Evolutionary conservation across 441 rosid genomes (phyloP).

Genomic region (California macrophylla): DNA sequence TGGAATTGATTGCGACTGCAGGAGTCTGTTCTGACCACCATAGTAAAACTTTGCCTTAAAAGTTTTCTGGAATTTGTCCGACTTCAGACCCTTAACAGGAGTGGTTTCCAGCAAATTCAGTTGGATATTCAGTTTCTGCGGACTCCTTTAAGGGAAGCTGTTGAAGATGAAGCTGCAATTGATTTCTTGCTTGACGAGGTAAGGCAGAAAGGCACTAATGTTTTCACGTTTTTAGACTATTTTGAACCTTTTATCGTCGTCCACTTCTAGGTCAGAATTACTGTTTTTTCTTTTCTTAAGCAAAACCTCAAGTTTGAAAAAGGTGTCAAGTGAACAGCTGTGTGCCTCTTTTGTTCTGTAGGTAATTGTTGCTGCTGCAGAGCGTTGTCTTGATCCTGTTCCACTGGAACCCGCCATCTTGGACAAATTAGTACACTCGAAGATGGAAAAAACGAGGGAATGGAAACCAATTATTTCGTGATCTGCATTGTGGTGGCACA

Average conservation of each 20-base stretch:
- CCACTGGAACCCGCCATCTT: constrained; percentile 86
- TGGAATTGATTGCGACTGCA: constrained; percentile 28
- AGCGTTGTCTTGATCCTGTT: constrained; percentile 83
- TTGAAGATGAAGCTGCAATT: constrained; percentile 75
- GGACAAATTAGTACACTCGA: constrained; percentile 89
- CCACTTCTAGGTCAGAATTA: too few relatives aligned
- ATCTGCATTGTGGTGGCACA: neutral
- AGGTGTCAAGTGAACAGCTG: neutral
- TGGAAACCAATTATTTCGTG: constrained; percentile 21
- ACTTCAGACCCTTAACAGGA: constrained; percentile 78
- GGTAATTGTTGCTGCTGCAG: constrained; percentile 90
- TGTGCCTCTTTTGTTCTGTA: constrained; percentile 26
- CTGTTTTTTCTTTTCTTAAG: too few relatives aligned
- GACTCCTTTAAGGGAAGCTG: constrained; percentile 56
- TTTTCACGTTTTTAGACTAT: constrained; percentile 3
- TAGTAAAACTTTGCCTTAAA: constrained; percentile 72
- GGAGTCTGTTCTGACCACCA: constrained; percentile 74
- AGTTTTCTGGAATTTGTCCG: constrained; percentile 94
- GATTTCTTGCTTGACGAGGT: constrained; percentile 98
- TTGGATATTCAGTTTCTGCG: constrained; percentile 85
- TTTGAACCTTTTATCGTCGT: neutral
- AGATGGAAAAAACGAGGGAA: constrained; percentile 40
- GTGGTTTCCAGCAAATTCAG: constrained; percentile 98
- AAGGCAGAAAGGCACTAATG: neutral
- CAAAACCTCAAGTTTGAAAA: neutral